Base-by-base conservation (phyloP, 257 asterid genomes). In the Solanum okadae region DNA sequence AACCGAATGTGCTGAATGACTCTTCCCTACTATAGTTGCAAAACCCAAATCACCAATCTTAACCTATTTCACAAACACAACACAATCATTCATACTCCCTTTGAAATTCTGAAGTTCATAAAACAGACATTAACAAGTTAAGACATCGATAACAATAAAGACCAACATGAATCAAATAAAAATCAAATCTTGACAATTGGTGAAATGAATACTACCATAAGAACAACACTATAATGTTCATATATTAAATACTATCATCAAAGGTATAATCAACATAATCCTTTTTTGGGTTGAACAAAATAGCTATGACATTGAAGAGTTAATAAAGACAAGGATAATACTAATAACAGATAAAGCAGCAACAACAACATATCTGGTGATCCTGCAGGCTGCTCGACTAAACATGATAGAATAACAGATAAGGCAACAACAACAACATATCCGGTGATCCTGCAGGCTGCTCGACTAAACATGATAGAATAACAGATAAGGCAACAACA, bases 1-100 rank as follows among this genome's bases (percentile, higher is more conserved):
- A 35, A 96, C 38, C 2, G 98, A 93, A 87, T 92, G 96, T 8
- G 96, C 98, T 15, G 93, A 89, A 86, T 94, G 96, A 56, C 90
- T 93, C 89, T 90, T 91, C 81, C 94, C 96, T 38, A 94, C 95
- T 11, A 87, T 89, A 23, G 96, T 93, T 27, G 98, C 98, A 90
- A 95, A 86, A 3, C 97, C 98, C 87, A 94, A 89, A 89, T 95
- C 98, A 71, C 98, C 98, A 81, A 95, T 95, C 90, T 95, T 95
- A 87, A 95, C 96, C 98, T 95, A 86, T 87, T 88, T 14, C 87
- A 79, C 5, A 68, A 27, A 68, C 52, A 70, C 86, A 87, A 87
- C 81, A 44, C 42, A 37, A 49, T 27, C 73, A 61, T 25, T 44
- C 18, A 4, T 44, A 44, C 35, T 44, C 20, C 86, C 68, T 49